Base-by-base conservation (phyloP, 1,139 yeast species). In the Protomyces inundatus region DNA sequence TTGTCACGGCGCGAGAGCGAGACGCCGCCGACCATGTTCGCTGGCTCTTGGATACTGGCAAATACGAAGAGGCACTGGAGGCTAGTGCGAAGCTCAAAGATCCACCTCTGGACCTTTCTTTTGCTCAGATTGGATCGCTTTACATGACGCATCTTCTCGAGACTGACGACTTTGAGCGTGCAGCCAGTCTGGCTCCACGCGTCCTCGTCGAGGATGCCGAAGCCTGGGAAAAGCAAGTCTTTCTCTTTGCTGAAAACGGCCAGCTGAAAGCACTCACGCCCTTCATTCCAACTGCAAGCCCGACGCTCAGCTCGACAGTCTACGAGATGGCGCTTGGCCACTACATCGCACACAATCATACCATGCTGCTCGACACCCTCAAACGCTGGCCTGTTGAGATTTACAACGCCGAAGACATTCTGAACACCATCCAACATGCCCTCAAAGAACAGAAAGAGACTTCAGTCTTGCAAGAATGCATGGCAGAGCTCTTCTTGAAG, bases 41-140 rank as follows among this genome's bases (percentile, higher is more conserved):
- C 2, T 93, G 98, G 97, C 86, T 80, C 66, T 66, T 84, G 12
- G 83, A 82, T 0, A 82, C 78, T 46, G 80, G 80, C 2, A 73
- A 77, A 65, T 88, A 76, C 69, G 76, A 79, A 35, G 85, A 85
- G 55, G 97, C 97, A 0, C 90, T 96, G 95, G 81, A 80, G 55
- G 83, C 89, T 66, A 82, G 95, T 65, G 82, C 79, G 55, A 82
- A 80, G 69, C 76, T 88, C 65, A 76, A 86, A 0, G 74, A 78
- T 12, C 79, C 81, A 4, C 70, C 73, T 2, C 82, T 83, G 66
- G 75, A 93, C 57, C 74, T 87, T 37, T 77, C 80, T 45, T 48
- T 59, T 36, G 50, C 66, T 4, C 66, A 65, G 50, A 78, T 84
- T 59, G 98, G 96, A 0, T 72, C 84, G 3, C 79, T 79, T 59